Evolutionary conservation across 768 basidiomycete species (phyloP).

Genomic region (Arthromyces matolae): DNA sequence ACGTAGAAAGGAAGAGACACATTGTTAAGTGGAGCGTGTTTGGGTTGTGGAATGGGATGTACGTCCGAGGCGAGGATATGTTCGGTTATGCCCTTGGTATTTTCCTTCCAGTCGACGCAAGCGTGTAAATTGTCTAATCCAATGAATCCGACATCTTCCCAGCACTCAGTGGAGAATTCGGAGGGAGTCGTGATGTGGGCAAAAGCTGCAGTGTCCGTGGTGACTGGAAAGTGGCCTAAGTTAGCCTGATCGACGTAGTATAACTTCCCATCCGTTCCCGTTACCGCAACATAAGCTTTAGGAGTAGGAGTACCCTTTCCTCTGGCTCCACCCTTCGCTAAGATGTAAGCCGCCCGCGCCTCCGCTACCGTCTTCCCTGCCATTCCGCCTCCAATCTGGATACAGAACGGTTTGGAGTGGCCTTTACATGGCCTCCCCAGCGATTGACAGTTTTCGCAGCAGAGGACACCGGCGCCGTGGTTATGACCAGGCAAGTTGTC

Average conservation of each 20-base stretch:
- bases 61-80: neutral
- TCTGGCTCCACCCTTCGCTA: neutral
- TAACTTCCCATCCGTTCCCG: neutral
- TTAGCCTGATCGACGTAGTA: neutral
- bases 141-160: neutral
- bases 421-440: neutral
- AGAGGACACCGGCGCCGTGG: neutral
- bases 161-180: neutral
- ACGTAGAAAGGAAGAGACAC: slow-evolving; percentile 16
- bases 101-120: neutral
- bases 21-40: neutral
- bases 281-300: neutral
- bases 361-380: slow-evolving; percentile 22
- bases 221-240: neutral
- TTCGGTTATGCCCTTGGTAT: neutral
- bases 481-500: neutral
- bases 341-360: slow-evolving; percentile 4
- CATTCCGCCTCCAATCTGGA: slow-evolving; percentile 23
- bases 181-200: neutral
- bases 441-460: slow-evolving; percentile 17
- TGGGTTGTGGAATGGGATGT: neutral
- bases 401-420: slow-evolving; percentile 19
- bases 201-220: neutral
- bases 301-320: neutral
- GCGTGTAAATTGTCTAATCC: neutral